Conservation (phyloP, 306 rosid species). For the Ziziphus jujuba region DNA sequence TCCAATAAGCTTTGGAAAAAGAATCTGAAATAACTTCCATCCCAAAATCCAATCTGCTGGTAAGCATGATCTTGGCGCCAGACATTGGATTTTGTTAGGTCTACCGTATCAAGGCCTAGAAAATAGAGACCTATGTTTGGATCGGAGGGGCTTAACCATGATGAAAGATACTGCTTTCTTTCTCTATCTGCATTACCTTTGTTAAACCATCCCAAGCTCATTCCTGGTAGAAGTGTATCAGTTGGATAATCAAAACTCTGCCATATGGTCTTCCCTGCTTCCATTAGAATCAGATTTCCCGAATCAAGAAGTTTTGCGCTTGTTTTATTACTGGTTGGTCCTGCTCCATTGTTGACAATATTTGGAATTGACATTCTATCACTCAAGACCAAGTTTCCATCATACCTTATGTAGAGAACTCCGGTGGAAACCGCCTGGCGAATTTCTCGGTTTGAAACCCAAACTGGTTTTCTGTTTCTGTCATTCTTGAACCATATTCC, state of each 20-base stretch:
- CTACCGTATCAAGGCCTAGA: background rate
- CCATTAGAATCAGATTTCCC: conserved; percentile 19
- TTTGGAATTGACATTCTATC: too few species aligned
- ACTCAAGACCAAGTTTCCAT: too few species aligned
- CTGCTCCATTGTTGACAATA: conserved; percentile 5
- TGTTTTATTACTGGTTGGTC: background rate
- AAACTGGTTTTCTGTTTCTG: too few species aligned
- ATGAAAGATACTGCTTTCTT: conserved; percentile 7
- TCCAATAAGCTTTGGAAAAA: conserved; percentile 5
- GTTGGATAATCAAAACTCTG: conserved; percentile 26
- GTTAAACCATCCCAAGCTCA: conserved; percentile 26
- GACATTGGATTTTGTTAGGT: conserved; percentile 4
- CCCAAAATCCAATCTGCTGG: conserved; percentile 23
- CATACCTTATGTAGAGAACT: too few species aligned
- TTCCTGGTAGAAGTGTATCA: conserved; percentile 25
- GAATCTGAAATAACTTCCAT: conserved; percentile 17
- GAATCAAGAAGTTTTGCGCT: conserved; percentile 13
- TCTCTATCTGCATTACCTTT: background rate
- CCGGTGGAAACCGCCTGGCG: too few species aligned
- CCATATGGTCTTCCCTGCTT: conserved; percentile 4
- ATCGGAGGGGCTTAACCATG: conserved; percentile 20
- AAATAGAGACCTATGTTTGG: conserved; percentile 2
- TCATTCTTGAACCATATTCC: too few species aligned
- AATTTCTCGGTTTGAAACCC: too few species aligned
- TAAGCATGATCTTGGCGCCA: background rate